Percentiles rank a stretch among this genome's conserved stretches.
phyloP scores from a whole-genome alignment of 768 basidiomycete species.

The Lactarius psammicola region DNA sequence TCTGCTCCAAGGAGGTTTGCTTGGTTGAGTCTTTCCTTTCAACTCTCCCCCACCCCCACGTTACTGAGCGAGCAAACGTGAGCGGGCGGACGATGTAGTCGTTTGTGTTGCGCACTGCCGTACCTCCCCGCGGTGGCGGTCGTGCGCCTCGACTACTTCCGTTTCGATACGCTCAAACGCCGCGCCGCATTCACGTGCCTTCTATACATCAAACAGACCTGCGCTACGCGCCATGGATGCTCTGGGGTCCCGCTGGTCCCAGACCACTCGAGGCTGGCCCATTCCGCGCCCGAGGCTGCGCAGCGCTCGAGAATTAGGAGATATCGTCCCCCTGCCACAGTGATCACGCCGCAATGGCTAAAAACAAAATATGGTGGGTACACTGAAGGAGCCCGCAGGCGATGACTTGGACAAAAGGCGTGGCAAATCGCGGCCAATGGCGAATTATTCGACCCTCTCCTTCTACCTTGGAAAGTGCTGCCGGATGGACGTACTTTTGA shows the following conservation, averaged over 20 bases:
- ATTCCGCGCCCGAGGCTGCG: background rate
- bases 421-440: background rate
- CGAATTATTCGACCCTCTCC: background rate
- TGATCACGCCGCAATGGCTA: background rate
- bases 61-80: no score
- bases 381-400: background rate
- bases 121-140: background rate
- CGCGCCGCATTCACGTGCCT: background rate
- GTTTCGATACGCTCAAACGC: background rate
- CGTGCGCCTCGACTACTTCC: background rate
- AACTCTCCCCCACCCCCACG: background rate
- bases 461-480: background rate
- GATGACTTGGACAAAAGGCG: background rate
- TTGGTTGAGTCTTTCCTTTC: background rate
- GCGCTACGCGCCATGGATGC: background rate
- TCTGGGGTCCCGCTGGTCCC: background rate
- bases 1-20: background rate
- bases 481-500: background rate
- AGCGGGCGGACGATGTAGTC: background rate
- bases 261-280: background rate
- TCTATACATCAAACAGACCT: background rate
- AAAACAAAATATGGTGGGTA: background rate
- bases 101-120: background rate
- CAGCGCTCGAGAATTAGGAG: background rate
- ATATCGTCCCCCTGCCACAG: background rate